phyloP scores from a whole-genome alignment of 2,329 filamentous ascomycete genomes.

The Pseudogymnoascus sp. region DNA sequence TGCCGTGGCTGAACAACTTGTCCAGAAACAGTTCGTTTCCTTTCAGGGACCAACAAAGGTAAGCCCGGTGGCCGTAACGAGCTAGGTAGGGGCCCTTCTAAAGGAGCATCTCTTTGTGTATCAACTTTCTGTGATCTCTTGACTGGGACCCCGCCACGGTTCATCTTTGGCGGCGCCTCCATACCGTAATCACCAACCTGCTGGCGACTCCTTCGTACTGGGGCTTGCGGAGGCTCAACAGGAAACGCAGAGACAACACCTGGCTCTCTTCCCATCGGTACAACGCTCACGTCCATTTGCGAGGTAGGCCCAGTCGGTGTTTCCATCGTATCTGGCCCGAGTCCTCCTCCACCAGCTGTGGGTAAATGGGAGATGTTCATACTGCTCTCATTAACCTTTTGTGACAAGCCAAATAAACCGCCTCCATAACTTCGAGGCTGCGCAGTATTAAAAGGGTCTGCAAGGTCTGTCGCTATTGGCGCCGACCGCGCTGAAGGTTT shows the following conservation, averaged over 20 bases:
- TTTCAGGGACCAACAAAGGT: slow-evolving; percentile 43
- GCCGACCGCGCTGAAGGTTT: slow-evolving; percentile 20
- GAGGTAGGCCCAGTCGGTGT: slow-evolving; percentile 50
- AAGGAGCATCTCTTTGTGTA: neutral
- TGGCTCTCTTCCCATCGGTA: slow-evolving; percentile 24
- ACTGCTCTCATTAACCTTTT: slow-evolving; percentile 31
- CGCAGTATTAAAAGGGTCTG: slow-evolving; percentile 30
- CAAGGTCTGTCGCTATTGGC: slow-evolving; percentile 22
- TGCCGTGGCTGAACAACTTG: slow-evolving; percentile 53
- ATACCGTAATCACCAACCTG: slow-evolving; percentile 28
- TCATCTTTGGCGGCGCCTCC: slow-evolving; percentile 29
- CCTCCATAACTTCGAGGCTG: slow-evolving; percentile 22
- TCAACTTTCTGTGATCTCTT: slow-evolving; percentile 17
- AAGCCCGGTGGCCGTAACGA: slow-evolving; percentile 16
- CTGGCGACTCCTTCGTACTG: slow-evolving; percentile 32
- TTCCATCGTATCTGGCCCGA: slow-evolving; percentile 51
- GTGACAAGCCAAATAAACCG: slow-evolving; percentile 28
- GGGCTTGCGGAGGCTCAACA: slow-evolving; percentile 42
- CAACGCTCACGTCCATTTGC: slow-evolving; percentile 29
- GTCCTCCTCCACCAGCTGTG: slow-evolving; percentile 24
- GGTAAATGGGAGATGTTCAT: slow-evolving; percentile 29
- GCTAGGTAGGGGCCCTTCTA: neutral
- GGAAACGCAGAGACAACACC: slow-evolving; percentile 23
- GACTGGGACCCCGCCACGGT: slow-evolving; percentile 26
- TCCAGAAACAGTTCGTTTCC: slow-evolving; percentile 90